phyloP scores from a whole-genome alignment of 1,284 basidiomycete species.

The Coniophora puteana region DNA sequence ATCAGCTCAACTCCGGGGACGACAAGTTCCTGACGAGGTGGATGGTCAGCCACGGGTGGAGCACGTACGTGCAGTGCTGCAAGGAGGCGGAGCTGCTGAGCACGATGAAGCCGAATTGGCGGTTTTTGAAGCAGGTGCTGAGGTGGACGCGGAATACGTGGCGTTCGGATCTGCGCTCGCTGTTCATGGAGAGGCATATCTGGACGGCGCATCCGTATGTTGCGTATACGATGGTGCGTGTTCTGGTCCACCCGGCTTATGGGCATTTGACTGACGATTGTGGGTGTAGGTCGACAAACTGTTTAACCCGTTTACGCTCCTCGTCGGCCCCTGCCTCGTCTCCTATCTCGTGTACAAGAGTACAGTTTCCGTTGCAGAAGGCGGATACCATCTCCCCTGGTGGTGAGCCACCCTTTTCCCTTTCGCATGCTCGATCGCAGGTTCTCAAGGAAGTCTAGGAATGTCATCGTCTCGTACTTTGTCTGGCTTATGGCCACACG shows the following conservation, averaged over 20 bases:
- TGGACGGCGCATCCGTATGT: conserved; percentile 91
- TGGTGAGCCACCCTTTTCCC: conserved; percentile 55
- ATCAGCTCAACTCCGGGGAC: conserved; percentile 89
- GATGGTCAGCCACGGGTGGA: conserved; percentile 95
- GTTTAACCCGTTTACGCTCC: conserved; percentile 85
- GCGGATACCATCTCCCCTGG: conserved; percentile 87
- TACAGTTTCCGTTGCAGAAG: conserved; percentile 61
- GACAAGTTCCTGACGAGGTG: conserved; percentile 95
- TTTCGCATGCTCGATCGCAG: conserved; percentile 8
- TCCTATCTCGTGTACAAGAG: conserved; percentile 75
- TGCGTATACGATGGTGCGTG: conserved; percentile 80
- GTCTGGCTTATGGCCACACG: conserved; percentile 84
- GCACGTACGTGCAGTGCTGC: conserved; percentile 89
- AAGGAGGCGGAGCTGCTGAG: conserved; percentile 86
- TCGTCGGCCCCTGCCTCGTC: conserved; percentile 80
- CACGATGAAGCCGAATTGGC: conserved; percentile 96
- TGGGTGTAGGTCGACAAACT: conserved; percentile 75
- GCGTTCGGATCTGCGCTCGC: conserved; percentile 82
- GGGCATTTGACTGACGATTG: conserved; percentile 7
- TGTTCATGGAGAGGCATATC: conserved; percentile 85
- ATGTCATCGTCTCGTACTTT: conserved; percentile 70
- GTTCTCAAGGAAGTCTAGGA: conserved; percentile 41
- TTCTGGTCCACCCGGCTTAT: conserved; percentile 2
- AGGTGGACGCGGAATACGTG: conserved; percentile 93
- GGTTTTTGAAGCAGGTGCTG: conserved; percentile 89